Evolutionary conservation across 192 early-diverging fungal species (phyloP).

Genomic region (Backusella circina): DNA sequence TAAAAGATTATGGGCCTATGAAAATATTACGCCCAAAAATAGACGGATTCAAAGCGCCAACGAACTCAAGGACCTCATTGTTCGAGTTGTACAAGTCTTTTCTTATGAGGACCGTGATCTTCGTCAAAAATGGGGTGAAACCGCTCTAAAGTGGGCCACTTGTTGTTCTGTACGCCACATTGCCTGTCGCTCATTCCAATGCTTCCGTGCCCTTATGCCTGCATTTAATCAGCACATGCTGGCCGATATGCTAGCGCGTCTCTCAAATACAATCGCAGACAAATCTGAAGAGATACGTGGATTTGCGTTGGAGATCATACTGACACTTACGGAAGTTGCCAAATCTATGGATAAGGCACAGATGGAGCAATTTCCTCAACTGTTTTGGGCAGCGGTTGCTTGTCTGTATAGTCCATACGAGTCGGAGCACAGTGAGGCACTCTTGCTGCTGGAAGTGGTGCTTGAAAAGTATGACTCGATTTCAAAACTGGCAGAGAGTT

Average conservation of each 20-base stretch:
- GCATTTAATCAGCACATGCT: conserved; percentile 71
- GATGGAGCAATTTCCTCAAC: conserved; percentile 67
- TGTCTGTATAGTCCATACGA: conserved; percentile 70
- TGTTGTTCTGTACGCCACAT: conserved; percentile 80
- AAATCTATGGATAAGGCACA: conserved; percentile 47
- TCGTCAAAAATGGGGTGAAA: conserved; percentile 72
- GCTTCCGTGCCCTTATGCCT: conserved; percentile 70
- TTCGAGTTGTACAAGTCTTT: conserved; percentile 47
- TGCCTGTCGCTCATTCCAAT: conserved; percentile 85
- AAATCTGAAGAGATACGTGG: conserved; percentile 73
- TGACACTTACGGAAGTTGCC: conserved; percentile 63
- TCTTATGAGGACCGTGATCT: conserved; percentile 43
- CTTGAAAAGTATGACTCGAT: conserved; percentile 45
- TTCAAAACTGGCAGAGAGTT: conserved; percentile 51
- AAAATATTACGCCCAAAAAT: conserved; percentile 64
- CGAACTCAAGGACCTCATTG: conserved; percentile 49
- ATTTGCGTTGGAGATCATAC: conserved; percentile 74
- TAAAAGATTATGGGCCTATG: conserved; percentile 74
- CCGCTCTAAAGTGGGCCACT: conserved; percentile 79
- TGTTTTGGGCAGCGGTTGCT: conserved; percentile 81
- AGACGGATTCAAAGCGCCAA: conserved; percentile 37
- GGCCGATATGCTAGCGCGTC: conserved; percentile 68
- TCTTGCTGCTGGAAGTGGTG: conserved; percentile 62
- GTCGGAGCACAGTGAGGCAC: conserved; percentile 70
- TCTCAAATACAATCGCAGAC: conserved; percentile 78